phyloP scores from a whole-genome alignment of 805 yeast species.

The Zygotorulaspora chibaensis region DNA sequence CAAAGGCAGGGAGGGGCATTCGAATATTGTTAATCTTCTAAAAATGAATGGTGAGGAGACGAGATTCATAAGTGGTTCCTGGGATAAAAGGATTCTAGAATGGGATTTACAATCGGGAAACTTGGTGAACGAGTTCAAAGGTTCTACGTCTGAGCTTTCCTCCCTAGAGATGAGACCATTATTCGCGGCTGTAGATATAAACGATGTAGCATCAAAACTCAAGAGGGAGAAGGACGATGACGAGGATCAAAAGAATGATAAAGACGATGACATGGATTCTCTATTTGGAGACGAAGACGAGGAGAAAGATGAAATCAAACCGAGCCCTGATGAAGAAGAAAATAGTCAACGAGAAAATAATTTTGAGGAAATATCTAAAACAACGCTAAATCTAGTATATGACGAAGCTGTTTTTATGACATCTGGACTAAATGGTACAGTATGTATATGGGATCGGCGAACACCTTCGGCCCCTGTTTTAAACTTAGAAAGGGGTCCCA shows the following conservation, averaged over 20 bases:
- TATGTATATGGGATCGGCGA: slow-evolving; percentile 81
- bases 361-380: slow-evolving; percentile 24
- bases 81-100: slow-evolving; percentile 77
- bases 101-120: slow-evolving; percentile 86
- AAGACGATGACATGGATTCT: slow-evolving; percentile 50
- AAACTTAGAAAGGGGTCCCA: slow-evolving; percentile 50
- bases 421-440: slow-evolving; percentile 76
- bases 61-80: slow-evolving; percentile 71
- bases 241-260: slow-evolving; percentile 33
- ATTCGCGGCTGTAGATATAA: slow-evolving; percentile 44
- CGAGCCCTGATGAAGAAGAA: slow-evolving; percentile 8
- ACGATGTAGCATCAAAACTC: slow-evolving; percentile 20
- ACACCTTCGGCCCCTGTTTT: slow-evolving; percentile 39
- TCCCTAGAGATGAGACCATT: slow-evolving; percentile 66
- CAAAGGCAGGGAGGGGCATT: slow-evolving; percentile 48
- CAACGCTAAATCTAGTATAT: slow-evolving; percentile 24
- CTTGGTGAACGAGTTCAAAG: slow-evolving; percentile 44
- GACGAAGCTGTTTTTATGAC: slow-evolving; percentile 62
- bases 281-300: slow-evolving; percentile 55
- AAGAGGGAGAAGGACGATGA: slow-evolving; percentile 19
- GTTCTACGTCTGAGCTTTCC: slow-evolving; percentile 75
- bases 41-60: slow-evolving; percentile 58
- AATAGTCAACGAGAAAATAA: slow-evolving; percentile 5
- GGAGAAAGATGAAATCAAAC: slow-evolving; percentile 20
- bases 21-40: slow-evolving; percentile 69